phyloP scores from a whole-genome alignment of 2,329 filamentous ascomycete genomes.

The Thelonectria rubi region DNA sequence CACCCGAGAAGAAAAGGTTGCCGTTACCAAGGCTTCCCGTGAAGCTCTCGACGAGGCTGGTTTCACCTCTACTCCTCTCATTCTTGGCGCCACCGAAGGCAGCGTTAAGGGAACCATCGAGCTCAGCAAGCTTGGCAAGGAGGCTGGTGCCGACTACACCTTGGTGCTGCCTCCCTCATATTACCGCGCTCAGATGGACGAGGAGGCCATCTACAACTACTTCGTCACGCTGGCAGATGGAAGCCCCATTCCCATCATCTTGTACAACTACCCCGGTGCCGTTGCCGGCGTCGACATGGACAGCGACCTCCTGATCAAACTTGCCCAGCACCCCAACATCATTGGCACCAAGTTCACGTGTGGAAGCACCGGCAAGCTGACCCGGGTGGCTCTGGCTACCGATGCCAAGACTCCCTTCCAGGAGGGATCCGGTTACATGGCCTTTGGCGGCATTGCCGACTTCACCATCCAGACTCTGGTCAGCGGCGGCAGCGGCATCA shows the following conservation, averaged over 20 bases:
- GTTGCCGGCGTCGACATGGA: conserved; percentile 90
- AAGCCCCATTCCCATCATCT: conserved; percentile 78
- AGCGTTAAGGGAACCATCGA: conserved; percentile 84
- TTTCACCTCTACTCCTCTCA: conserved; percentile 78
- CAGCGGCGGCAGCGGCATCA: conserved; percentile 83
- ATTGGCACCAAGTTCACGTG: conserved; percentile 92
- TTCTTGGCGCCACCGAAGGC: conserved; percentile 83
- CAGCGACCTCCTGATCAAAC: conserved; percentile 83
- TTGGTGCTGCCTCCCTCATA: conserved; percentile 84
- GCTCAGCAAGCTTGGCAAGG: conserved; percentile 71
- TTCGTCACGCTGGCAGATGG: conserved; percentile 78
- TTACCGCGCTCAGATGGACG: conserved; percentile 80
- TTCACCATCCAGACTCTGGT: conserved; percentile 85
- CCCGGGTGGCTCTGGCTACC: conserved; percentile 78
- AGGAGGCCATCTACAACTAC: conserved; percentile 77
- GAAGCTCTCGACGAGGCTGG: conserved; percentile 85
- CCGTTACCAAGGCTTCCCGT: conserved; percentile 79
- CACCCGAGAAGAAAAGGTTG: conserved; percentile 77
- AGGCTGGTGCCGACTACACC: conserved; percentile 80
- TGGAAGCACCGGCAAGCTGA: conserved; percentile 89
- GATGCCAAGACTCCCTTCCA: conserved; percentile 72
- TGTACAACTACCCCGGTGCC: conserved; percentile 93
- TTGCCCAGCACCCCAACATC: conserved; percentile 84
- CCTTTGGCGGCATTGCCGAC: conserved; percentile 87
- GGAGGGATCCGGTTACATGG: conserved; percentile 77